Evolutionary conservation across 2,329 filamentous ascomycete species (phyloP).

Genomic region (Eutypella sp.): DNA sequence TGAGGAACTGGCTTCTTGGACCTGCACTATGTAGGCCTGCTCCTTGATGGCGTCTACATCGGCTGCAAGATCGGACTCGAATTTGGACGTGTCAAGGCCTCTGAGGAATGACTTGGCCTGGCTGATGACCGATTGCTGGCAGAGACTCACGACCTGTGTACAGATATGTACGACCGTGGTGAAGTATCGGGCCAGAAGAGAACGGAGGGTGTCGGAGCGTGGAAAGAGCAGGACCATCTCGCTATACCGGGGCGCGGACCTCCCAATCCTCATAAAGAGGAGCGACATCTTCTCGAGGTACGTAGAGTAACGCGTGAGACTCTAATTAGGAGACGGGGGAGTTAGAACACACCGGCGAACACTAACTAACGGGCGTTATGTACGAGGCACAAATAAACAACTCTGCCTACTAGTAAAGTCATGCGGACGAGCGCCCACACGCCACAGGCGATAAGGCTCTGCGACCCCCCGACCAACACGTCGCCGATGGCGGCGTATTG

Average conservation of each 20-base stretch:
- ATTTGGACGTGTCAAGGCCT: conserved; percentile 27
- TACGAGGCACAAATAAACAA: not conserved
- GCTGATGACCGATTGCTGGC: conserved; percentile 25
- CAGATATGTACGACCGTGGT: conserved; percentile 35
- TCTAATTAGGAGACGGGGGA: not conserved
- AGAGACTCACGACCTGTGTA: conserved; percentile 27
- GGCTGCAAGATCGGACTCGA: conserved; percentile 21
- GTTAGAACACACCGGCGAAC: not conserved
- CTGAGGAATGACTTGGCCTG: conserved; percentile 27
- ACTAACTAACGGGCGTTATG: not conserved
- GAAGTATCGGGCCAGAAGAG: conserved; percentile 35
- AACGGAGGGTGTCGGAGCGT: conserved; percentile 30
- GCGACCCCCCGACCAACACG: not conserved
- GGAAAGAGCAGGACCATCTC: conserved; percentile 34
- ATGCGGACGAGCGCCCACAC: not conserved
- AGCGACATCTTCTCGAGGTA: conserved; percentile 35
- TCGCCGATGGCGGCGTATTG: not conserved
- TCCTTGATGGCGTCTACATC: not conserved
- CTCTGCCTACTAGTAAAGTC: not conserved
- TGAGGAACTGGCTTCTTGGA: not conserved
- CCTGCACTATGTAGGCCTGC: not conserved
- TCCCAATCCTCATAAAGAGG: conserved; percentile 36
- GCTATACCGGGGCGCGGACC: conserved; percentile 34
- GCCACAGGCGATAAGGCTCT: not conserved
- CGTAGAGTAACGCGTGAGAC: conserved; percentile 14